Evolutionary conservation across 1,139 yeast genomes (phyloP).

Genomic region (Sugiyamaella novakii): DNA sequence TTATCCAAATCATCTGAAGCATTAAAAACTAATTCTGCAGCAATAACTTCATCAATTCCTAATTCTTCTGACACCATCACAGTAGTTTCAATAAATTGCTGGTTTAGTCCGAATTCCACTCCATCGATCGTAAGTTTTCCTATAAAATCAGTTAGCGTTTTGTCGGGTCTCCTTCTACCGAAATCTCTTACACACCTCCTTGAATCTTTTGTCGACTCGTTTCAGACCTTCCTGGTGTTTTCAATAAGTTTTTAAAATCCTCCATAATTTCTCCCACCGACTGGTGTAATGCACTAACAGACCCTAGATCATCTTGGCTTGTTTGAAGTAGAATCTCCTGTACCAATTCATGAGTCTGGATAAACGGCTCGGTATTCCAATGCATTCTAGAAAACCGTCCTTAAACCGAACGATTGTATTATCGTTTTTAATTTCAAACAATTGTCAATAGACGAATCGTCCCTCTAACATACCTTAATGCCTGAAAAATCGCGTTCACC

Average conservation of each 20-base stretch:
- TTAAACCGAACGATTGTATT: neutral
- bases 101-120: constrained; percentile 51
- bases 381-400: constrained; percentile 31
- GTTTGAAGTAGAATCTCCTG: constrained; percentile 30
- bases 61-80: constrained; percentile 63
- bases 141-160: constrained; percentile 19
- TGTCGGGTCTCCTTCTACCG: too few relatives aligned
- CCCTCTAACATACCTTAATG: too few relatives aligned
- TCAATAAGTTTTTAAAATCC: constrained; percentile 55
- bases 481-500: constrained; percentile 17
- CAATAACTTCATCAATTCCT: constrained; percentile 65
- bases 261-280: constrained; percentile 34
- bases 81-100: constrained; percentile 54
- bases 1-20: constrained; percentile 49
- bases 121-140: constrained; percentile 55
- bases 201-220: constrained; percentile 58
- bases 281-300: constrained; percentile 24
- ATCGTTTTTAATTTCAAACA: too few relatives aligned
- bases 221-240: constrained; percentile 56
- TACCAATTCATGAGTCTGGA: constrained; percentile 36
- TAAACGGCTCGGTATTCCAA: constrained; percentile 43
- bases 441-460: too few relatives aligned
- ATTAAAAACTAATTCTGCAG: constrained; percentile 56
- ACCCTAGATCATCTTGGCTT: constrained; percentile 26
- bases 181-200: constrained; percentile 44